Evolutionary conservation across 129 eudicot species (phyloP), one percentile per base, ranked within the genome.

Genomic region (Chrysanthemum seticuspe): DNA sequence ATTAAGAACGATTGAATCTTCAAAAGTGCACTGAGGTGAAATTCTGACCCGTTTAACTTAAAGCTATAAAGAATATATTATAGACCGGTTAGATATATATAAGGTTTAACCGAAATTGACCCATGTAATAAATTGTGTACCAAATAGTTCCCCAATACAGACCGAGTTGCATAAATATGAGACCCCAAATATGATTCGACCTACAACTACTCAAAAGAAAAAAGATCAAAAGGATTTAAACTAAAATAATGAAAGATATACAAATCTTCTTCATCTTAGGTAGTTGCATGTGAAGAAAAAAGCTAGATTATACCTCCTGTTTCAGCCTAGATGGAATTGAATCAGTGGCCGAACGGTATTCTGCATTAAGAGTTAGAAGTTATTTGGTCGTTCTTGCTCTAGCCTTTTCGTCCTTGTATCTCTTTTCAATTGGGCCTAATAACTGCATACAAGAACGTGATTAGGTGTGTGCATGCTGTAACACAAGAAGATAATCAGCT

Each of bases 371-470:
- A 25, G 74, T 62, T 55, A 70, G 34, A 65, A 88, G 69, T 57
- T 58, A 36, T 70, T 74, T 81, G 16, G 80, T 75, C 31, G 96
- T 89, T 56, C 62, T 76, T 31, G 71, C 85, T 70, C 85, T 83
- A 40, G 84, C 85, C 74, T 84, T 94, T 79, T 86, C 94, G 40
- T 94, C 96, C 57, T 80, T 88, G 73, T 90, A 90, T 57, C 91
- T 87, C 18, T 60, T 66, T 79, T 84, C 91, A 71, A 94, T 50
- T 2, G 98, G 93, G 75, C 73, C 84, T 74, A 94, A 76, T 78
- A 94, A 80, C 97, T 94, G 68, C 62, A 34, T 19, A 71, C 67
- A 61, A 18, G 62, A 51, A 70, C 10, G 47, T 19, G 19, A 44
- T 85, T 60, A 23, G 27, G 50, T 74, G 10, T 68, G 44, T 0